Percentiles rank a stretch among this genome's conserved stretches.
phyloP scores from a whole-genome alignment of 2,329 filamentous ascomycete species.

The Venturia aucupariae region DNA sequence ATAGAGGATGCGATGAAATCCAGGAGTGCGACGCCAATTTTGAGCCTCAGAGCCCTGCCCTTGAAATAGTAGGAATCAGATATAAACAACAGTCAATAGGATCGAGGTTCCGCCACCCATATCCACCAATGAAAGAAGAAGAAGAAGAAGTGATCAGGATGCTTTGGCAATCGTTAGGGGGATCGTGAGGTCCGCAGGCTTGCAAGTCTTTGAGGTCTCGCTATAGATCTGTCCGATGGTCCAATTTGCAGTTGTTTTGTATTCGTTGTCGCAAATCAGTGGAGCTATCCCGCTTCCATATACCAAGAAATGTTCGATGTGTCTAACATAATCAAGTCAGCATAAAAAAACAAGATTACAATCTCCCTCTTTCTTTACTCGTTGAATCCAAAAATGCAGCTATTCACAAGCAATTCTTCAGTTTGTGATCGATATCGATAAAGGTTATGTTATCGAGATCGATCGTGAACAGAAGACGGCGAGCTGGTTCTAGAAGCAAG shows the following conservation, averaged over 20 bases:
- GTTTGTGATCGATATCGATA: no score
- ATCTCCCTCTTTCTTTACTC: not conserved
- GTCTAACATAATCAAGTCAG: not conserved
- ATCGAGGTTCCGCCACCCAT: no score
- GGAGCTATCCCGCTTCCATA: not conserved
- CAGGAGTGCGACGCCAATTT: no score
- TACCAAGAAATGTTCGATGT: not conserved
- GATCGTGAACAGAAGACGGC: not conserved
- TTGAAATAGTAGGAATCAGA: no score
- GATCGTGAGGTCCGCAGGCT: slow-evolving; percentile 6
- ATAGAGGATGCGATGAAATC: no score
- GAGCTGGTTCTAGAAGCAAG: not conserved
- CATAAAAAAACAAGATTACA: no score
- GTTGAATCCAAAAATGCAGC: no score
- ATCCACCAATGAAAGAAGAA: no score
- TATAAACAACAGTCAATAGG: no score
- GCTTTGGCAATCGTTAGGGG: not conserved
- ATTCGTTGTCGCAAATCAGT: not conserved
- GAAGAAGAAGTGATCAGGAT: not conserved
- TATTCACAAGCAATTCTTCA: no score
- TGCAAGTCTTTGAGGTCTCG: slow-evolving; percentile 6
- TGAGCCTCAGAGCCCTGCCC: no score
- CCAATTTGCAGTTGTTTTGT: slow-evolving; percentile 15
- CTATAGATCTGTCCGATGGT: slow-evolving; percentile 16
- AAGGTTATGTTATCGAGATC: not conserved